Evolutionary conservation across 257 asterid genomes (phyloP), one percentile per base, ranked within the genome.

Genomic region (Solanum raphanifolium): DNA sequence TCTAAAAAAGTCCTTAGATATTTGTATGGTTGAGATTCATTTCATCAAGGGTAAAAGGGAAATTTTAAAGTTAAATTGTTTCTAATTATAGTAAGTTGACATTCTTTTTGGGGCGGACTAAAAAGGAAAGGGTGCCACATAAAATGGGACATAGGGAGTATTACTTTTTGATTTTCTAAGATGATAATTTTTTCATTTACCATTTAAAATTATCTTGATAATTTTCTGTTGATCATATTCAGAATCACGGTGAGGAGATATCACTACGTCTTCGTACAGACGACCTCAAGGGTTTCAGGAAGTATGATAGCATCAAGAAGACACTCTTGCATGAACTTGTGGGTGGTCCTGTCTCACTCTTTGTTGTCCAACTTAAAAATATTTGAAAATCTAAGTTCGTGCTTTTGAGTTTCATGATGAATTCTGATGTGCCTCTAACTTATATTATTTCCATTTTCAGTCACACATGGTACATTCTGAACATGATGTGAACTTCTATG

Each of bases 201-300:
- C 86, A 89, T 71, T 87, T 88, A 18, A 81, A 83, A 89, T 55
- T 88, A 82, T 71, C 69, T 90, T 87, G 83, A 43, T 87, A 15
- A 78, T 78, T 88, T 82, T 87, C 83, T 86, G 46, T 35, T 32
- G 55, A 72, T 81, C 75, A 6, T 88, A 73, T 84, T 87, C 91
- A 97, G 99, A 97, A 95, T 93, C 95, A 92, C 25, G 99, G 99
- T 78, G 98, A 97, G 90, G 99, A 97, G 93, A 95, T 97, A 88
- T 97, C 98, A 27, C 89, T 97, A 87, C 96, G 98, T 35, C 98
- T 97, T 87, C 96, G 99, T 83, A 97, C 98, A 5, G 98, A 95
- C 89, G 98, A 97, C 92, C 98, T 97, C 91, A 93, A 91, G 91
- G 98, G 99, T 91, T 95, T 97, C 92, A 92, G 99, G 92, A 97